phyloP scores from a whole-genome alignment of 306 rosid genomes.

The Prinsepia uniflora region DNA sequence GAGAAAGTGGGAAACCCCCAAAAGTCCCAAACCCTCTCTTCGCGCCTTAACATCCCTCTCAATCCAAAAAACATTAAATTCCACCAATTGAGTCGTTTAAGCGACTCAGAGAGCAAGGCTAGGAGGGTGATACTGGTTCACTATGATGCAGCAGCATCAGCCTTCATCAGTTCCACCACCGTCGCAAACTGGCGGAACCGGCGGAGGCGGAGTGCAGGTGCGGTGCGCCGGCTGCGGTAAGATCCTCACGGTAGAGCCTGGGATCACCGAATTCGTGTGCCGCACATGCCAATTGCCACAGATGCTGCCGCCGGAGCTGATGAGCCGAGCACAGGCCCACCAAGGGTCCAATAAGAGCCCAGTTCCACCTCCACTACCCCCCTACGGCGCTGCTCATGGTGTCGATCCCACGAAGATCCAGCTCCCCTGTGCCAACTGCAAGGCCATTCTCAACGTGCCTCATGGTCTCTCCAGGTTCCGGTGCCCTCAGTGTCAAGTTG shows the following conservation, averaged over 20 bases:
- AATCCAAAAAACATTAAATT: background rate
- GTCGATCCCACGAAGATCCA: slow-evolving; percentile 98
- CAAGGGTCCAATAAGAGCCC: slow-evolving; percentile 19
- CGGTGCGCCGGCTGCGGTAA: slow-evolving; percentile 91
- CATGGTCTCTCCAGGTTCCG: slow-evolving; percentile 72
- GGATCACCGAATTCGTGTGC: slow-evolving; percentile 77
- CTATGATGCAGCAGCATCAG: slow-evolving; percentile 31
- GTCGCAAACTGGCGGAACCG: slow-evolving; percentile 11
- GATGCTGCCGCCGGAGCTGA: slow-evolving; percentile 96
- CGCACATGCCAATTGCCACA: slow-evolving; percentile 82
- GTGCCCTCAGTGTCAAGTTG: slow-evolving; percentile 87
- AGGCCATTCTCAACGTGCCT: slow-evolving; percentile 93
- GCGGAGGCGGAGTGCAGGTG: slow-evolving; percentile 61
- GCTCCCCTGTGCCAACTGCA: slow-evolving; percentile 87
- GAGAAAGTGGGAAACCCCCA: slow-evolving; percentile 18
- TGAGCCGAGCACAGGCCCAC: slow-evolving; percentile 49
- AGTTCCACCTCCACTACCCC: slow-evolving; percentile 20
- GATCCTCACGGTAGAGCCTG: slow-evolving; percentile 73
- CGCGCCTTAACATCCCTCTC: slow-evolving; percentile 19
- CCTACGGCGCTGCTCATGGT: slow-evolving; percentile 68
- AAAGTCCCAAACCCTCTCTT: slow-evolving; percentile 17
- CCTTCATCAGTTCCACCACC: slow-evolving; percentile 33
- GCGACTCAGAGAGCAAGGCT: background rate
- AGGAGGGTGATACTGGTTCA: slow-evolving; percentile 9
- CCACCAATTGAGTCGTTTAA: background rate